Conservation (phyloP, 1,284 basidiomycete species). For the Cryptococcus jaspeensis region DNA sequence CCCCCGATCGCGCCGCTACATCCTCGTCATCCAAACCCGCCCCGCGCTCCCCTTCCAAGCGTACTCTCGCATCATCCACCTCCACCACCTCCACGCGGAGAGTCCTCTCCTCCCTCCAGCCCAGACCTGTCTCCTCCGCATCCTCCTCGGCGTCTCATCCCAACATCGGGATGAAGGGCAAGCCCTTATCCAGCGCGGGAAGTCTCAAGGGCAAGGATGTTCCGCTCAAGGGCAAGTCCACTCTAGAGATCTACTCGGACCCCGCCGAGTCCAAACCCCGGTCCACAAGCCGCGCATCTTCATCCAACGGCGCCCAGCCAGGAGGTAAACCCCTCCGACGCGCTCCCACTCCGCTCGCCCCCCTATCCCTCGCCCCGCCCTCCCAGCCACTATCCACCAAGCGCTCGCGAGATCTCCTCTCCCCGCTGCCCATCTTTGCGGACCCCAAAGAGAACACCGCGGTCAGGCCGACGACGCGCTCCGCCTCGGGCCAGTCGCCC, state of each 20-base stretch:
- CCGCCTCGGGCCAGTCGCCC: slow-evolving; percentile 11
- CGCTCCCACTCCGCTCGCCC: background rate
- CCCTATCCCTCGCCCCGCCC: slow-evolving; percentile 1
- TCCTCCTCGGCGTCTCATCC: background rate
- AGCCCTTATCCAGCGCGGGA: too few species aligned
- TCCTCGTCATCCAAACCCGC: slow-evolving; percentile 2
- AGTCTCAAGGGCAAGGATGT: too few species aligned
- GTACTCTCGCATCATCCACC: background rate
- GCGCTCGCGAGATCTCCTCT: slow-evolving; percentile 20
- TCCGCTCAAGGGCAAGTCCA: background rate
- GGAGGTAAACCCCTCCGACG: background rate
- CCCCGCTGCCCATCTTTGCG: slow-evolving; percentile 9
- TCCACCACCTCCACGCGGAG: slow-evolving; percentile 4
- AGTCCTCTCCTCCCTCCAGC: slow-evolving; percentile 20
- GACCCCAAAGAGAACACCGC: background rate
- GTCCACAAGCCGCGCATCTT: background rate
- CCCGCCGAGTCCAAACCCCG: background rate
- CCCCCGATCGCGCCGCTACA: slow-evolving; percentile 24
- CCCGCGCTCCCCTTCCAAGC: slow-evolving; percentile 3
- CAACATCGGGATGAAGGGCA: background rate
- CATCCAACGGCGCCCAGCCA: slow-evolving; percentile 5
- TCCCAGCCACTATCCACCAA: slow-evolving; percentile 2
- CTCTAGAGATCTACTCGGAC: slow-evolving; percentile 5
- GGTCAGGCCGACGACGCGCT: background rate
- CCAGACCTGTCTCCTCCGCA: slow-evolving; percentile 1